Percentiles rank a stretch among this genome's conserved stretches.
phyloP scores from a whole-genome alignment of 2,329 filamentous ascomycete species.

The Amylocarpus encephaloides region DNA sequence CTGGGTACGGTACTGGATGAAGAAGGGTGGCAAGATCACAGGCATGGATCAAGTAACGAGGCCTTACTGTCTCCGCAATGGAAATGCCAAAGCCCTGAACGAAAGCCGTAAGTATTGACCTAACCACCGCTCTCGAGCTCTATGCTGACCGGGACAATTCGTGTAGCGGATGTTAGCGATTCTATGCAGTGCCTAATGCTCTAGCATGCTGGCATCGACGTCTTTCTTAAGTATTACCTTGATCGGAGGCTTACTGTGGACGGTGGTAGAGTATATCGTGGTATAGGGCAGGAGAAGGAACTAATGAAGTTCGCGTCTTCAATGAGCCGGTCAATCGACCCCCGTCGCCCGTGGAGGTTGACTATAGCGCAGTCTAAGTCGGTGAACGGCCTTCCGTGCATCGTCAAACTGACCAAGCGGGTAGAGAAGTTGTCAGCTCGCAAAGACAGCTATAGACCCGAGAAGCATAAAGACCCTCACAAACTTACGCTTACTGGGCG shows the following conservation, averaged over 20 bases:
- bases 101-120: slow-evolving; percentile 30
- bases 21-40: slow-evolving; percentile 30
- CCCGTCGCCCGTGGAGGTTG: slow-evolving; percentile 17
- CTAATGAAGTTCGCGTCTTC: slow-evolving; percentile 22
- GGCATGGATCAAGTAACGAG: slow-evolving; percentile 30
- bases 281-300: slow-evolving; percentile 18
- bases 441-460: too few relatives aligned
- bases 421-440: slow-evolving; percentile 6
- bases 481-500: too few relatives aligned
- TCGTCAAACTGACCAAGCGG: slow-evolving; percentile 6
- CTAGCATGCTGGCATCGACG: slow-evolving; percentile 15
- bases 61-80: slow-evolving; percentile 28
- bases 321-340: slow-evolving; percentile 25
- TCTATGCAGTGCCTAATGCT: slow-evolving; percentile 20
- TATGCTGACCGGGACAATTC: neutral
- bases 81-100: slow-evolving; percentile 32
- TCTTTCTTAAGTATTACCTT: slow-evolving; percentile 23
- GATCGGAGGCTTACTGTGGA: slow-evolving; percentile 15
- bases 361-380: slow-evolving; percentile 21
- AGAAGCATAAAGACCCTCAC: too few relatives aligned
- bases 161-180: slow-evolving; percentile 16
- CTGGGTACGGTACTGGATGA: slow-evolving; percentile 28
- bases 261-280: slow-evolving; percentile 19
- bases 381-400: slow-evolving; percentile 16
- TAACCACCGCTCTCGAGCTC: neutral